Evolutionary conservation across 208 protist genomes (phyloP).

Genomic region (Entamoeba dispar): DNA sequence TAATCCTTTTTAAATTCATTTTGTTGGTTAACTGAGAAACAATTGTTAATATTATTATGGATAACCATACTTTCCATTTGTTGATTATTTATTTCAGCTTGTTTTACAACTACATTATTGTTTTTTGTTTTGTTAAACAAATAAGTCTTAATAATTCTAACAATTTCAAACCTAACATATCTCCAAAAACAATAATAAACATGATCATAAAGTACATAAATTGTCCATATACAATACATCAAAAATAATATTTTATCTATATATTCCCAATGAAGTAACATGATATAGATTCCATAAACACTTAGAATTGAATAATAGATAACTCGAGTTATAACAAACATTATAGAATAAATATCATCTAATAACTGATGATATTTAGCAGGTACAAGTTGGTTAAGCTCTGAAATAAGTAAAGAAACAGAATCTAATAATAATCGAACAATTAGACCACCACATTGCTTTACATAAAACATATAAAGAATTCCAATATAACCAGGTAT

Average conservation of each 20-base stretch:
- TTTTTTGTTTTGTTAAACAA: background rate
- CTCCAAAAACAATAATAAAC: background rate
- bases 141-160: background rate
- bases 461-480: background rate
- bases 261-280: background rate
- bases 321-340: background rate
- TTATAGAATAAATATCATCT: background rate
- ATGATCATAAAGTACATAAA: background rate
- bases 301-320: background rate
- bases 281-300: background rate
- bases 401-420: background rate
- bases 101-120: too few species aligned
- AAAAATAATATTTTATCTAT: background rate
- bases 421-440: background rate
- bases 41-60: too few species aligned
- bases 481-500: background rate
- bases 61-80: too few species aligned
- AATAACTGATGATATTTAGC: background rate
- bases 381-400: background rate
- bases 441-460: background rate
- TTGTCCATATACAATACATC: background rate
- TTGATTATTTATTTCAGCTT: too few species aligned
- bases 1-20: too few species aligned
- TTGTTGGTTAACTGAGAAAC: too few species aligned
- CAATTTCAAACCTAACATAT: background rate